Percentiles rank a stretch among this genome's conserved stretches.
These are phyloP conservation scores for Stephania cephalantha DNA, from an alignment of 164 flowering plant species.

Conservation along the genomic window DNA sequence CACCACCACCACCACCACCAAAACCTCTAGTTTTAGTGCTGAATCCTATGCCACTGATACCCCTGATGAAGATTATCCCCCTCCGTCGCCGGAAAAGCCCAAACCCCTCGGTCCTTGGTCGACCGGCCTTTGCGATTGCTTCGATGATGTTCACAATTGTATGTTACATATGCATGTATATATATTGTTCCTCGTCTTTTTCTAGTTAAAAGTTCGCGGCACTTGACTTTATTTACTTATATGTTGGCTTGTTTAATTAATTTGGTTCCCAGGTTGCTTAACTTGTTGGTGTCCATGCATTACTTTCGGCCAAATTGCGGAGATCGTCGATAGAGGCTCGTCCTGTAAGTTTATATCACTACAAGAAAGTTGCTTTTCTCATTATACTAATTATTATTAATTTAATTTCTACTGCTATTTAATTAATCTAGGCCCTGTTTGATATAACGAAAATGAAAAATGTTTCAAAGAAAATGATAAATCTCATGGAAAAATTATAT, in stretches of 20 bases:
- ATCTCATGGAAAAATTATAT: too few species aligned
- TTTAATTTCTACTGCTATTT: too few species aligned
- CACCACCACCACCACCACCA: background rate
- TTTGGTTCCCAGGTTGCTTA: slow-evolving; percentile 31
- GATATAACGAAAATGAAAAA: too few species aligned
- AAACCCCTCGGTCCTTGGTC: background rate
- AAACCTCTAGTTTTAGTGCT: too few species aligned
- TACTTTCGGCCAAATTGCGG: slow-evolving; percentile 45
- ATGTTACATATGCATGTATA: background rate
- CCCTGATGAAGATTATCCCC: too few species aligned
- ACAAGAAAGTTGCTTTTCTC: background rate
- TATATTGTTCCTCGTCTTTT: background rate
- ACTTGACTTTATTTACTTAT: background rate
- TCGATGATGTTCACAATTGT: background rate
- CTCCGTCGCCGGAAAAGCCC: background rate
- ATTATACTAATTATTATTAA: too few species aligned
- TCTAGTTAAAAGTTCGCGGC: too few species aligned
- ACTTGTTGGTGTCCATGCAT: slow-evolving; percentile 55
- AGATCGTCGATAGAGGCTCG: slow-evolving; percentile 44
- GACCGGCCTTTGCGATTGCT: background rate
- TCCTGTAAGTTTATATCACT: slow-evolving; percentile 17
- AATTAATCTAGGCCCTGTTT: too few species aligned
- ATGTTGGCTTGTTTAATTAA: too few species aligned
- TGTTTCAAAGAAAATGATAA: too few species aligned
- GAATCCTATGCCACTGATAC: too few species aligned